Conservation (phyloP, 345 rosid genomes). For the Orychophragmus violaceus region DNA sequence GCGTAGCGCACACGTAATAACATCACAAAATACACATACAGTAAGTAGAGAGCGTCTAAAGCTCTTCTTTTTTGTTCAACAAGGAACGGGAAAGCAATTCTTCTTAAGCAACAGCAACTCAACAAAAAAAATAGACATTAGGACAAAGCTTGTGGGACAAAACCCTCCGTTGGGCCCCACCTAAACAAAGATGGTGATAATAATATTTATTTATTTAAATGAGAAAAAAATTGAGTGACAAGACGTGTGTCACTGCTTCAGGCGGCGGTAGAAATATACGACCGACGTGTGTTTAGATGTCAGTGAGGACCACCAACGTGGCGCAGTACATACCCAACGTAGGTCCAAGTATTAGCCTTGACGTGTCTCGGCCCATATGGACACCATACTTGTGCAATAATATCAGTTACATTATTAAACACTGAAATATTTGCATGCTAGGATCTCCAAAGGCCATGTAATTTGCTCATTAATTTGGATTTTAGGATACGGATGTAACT, state of each 20-base stretch:
- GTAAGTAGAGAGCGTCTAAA: constrained; percentile 1
- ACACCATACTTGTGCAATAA: background rate
- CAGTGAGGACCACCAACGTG: constrained; percentile 6
- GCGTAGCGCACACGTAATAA: constrained; percentile 71
- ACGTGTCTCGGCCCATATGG: background rate
- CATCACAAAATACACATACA: constrained; percentile 1
- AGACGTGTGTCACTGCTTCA: constrained; percentile 18
- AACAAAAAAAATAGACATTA: background rate
- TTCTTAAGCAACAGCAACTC: background rate
- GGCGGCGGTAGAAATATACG: constrained; percentile 6
- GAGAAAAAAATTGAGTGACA: background rate
- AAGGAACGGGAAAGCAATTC: constrained; percentile 20
- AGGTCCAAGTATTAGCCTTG: background rate
- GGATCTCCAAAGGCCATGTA: background rate
- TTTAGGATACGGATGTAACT: background rate
- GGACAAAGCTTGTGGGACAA: background rate
- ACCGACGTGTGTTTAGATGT: constrained; percentile 20
- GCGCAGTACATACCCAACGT: background rate
- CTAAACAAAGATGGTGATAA: constrained; percentile 10
- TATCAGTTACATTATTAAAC: no score
- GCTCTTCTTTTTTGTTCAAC: background rate
- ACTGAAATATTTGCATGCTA: constrained; percentile 1
- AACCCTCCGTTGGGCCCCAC: constrained; percentile 26
- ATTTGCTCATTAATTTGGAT: background rate
- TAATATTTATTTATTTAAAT: background rate